Percentiles rank a stretch among this genome's conserved stretches.
These are phyloP conservation scores for Fulvia fulva DNA, from an alignment of 2,329 filamentous ascomycete genomes.

Conservation along the genomic window DNA sequence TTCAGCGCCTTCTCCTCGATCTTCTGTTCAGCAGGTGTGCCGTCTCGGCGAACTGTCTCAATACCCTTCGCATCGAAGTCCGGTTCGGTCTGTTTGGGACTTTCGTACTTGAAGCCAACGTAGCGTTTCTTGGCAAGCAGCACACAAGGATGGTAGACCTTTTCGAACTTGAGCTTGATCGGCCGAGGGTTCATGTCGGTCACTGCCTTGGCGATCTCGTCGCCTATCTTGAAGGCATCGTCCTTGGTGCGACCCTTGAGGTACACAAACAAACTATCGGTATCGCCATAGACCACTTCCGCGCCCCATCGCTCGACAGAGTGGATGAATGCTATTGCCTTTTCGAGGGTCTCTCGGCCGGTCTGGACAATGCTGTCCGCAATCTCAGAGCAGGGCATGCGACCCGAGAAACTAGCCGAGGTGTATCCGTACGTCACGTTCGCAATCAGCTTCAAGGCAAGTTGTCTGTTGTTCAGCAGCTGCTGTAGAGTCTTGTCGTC, in stretches of 20 bases:
- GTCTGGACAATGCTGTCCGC: constrained; percentile 98
- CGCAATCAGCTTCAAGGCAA: constrained; percentile 93
- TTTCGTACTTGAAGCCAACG: constrained; percentile 95
- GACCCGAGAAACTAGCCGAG: constrained; percentile 90
- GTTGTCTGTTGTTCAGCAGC: constrained; percentile 85
- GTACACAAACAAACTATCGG: constrained; percentile 88
- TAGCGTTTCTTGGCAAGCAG: constrained; percentile 96
- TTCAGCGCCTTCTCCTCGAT: constrained; percentile 91
- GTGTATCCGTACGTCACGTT: constrained; percentile 99
- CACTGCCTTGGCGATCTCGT: constrained; percentile 83
- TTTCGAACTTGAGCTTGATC: constrained; percentile 96
- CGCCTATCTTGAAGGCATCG: constrained; percentile 86
- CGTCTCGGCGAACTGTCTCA: constrained; percentile 91
- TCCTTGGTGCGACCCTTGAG: constrained; percentile 81
- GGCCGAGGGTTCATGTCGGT: constrained; percentile 88
- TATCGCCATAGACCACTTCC: constrained; percentile 97
- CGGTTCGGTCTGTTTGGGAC: constrained; percentile 66
- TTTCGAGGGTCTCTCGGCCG: constrained; percentile 88
- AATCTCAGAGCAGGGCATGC: constrained; percentile 97
- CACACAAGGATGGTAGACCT: constrained; percentile 94
- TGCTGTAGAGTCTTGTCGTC: constrained; percentile 81
- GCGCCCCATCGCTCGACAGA: constrained; percentile 83
- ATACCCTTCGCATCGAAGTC: constrained; percentile 98
- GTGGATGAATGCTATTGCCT: constrained; percentile 88
- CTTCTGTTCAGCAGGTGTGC: constrained; percentile 91